phyloP scores from a whole-genome alignment of 768 basidiomycete genomes.

The Daedaleopsis sinensis region DNA sequence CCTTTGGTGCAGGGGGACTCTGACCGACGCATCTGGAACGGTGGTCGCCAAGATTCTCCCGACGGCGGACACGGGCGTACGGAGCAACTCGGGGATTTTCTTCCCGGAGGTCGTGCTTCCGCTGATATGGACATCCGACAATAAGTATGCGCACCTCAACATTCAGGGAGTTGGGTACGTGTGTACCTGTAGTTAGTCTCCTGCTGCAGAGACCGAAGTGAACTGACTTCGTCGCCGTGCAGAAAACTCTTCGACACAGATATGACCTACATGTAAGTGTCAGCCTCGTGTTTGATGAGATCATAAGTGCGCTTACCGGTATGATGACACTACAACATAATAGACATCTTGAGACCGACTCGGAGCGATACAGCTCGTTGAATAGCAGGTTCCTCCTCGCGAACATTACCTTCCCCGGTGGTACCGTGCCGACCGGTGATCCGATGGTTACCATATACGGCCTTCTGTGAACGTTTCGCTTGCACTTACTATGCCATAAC shows the following conservation, averaged over 20 bases:
- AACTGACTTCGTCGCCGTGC: neutral
- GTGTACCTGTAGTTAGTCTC: too few relatives aligned
- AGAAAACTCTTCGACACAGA: neutral
- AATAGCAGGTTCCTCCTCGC: neutral
- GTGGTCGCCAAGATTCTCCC: neutral
- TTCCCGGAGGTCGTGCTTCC: neutral
- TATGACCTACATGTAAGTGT: neutral
- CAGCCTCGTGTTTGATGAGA: neutral
- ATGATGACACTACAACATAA: neutral
- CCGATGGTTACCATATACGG: too few relatives aligned
- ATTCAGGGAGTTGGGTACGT: neutral
- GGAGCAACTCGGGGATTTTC: neutral
- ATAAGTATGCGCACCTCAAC: neutral
- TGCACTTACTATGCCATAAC: too few relatives aligned
- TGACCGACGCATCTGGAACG: neutral
- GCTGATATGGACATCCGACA: neutral
- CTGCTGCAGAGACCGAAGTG: neutral
- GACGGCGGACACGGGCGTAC: neutral
- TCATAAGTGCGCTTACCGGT: neutral
- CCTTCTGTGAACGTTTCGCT: too few relatives aligned
- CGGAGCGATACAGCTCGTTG: neutral
- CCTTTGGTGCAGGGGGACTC: neutral
- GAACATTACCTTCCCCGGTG: neutral
- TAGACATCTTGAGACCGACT: slow-evolving; percentile 3
- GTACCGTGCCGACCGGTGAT: too few relatives aligned